phyloP scores from a whole-genome alignment of 1,284 basidiomycete genomes.

The Leccinum glutinopallens region DNA sequence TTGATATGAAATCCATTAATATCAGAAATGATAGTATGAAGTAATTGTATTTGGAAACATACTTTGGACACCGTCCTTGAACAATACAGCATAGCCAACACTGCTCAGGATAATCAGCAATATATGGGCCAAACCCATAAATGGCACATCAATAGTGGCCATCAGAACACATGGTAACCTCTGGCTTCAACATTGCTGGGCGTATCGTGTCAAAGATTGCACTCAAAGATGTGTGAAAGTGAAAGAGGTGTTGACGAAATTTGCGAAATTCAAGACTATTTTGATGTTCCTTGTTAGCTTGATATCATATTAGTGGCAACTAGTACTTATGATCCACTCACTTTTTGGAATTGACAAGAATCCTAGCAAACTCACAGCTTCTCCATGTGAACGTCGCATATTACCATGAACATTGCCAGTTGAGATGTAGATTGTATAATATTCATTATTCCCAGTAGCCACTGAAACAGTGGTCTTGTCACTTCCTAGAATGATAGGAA shows the following conservation, averaged over 20 bases:
- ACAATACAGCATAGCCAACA: neutral
- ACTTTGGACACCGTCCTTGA: neutral
- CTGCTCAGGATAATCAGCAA: conserved; percentile 1
- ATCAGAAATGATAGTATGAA: neutral
- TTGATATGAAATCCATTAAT: neutral
- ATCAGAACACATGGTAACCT: neutral
- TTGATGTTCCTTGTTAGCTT: neutral
- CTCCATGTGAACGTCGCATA: neutral
- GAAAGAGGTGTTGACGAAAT: neutral
- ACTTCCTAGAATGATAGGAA: neutral
- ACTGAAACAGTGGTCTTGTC: neutral
- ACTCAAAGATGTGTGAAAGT: neutral
- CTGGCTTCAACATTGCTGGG: neutral
- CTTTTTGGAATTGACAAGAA: neutral
- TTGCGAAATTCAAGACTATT: neutral
- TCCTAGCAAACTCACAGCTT: neutral
- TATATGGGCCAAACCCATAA: conserved; percentile 1
- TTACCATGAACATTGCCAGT: neutral
- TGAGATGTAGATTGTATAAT: neutral
- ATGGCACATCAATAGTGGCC: neutral
- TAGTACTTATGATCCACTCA: neutral
- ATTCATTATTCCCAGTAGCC: conserved; percentile 1
- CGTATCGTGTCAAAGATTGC: neutral
- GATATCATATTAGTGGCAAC: neutral
- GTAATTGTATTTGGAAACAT: neutral